These are phyloP conservation scores for Solanum gandarillasii DNA, from an alignment of 257 asterid genomes.

Conservation along the genomic window DNA sequence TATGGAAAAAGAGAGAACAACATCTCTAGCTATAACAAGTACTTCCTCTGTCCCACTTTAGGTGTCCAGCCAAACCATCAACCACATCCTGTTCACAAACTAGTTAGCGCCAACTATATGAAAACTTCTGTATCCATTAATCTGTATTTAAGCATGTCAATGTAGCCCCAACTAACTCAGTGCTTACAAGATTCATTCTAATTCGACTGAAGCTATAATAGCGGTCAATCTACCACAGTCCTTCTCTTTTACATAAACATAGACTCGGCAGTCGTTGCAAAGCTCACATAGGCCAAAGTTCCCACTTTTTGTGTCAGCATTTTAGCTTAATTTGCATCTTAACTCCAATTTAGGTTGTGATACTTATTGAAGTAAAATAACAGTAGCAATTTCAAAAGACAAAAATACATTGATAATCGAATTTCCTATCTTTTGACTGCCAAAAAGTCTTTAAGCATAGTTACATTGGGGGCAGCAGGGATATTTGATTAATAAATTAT, in stretches of 20 bases:
- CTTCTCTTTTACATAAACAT: not conserved
- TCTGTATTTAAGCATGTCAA: not conserved
- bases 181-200: not conserved
- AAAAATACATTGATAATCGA: not conserved
- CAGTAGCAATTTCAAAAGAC: not conserved
- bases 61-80: not conserved
- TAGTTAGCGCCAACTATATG: not conserved
- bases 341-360: not conserved
- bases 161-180: not conserved
- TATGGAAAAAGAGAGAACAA: not conserved
- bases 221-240: not conserved
- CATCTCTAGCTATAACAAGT: not conserved
- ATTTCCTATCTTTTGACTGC: not conserved
- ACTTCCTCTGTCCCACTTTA: not conserved
- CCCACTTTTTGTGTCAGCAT: not conserved
- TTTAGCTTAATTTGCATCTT: not conserved
- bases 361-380: not conserved
- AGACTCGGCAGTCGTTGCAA: not conserved
- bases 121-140: not conserved
- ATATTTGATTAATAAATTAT: not conserved
- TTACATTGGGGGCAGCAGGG: not conserved
- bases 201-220: not conserved
- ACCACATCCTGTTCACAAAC: not conserved
- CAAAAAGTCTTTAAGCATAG: not conserved
- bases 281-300: not conserved